Percentiles rank a stretch among this genome's conserved stretches.
These are phyloP conservation scores for Rosa lucieae DNA, from an alignment of 306 rosid genomes.

Conservation along the genomic window DNA sequence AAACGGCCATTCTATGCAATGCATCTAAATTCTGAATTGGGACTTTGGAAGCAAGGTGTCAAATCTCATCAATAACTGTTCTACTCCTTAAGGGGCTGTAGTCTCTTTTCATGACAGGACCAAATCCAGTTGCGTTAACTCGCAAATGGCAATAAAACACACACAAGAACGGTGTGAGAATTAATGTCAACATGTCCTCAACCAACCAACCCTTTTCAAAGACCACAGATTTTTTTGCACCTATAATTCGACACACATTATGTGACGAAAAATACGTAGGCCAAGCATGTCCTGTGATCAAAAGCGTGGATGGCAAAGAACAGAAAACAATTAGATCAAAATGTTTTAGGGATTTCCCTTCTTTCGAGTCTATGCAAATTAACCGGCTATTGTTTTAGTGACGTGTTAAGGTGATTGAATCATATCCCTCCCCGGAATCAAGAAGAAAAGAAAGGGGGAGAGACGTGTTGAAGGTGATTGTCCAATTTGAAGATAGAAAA, in stretches of 20 bases:
- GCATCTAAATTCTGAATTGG: constrained; percentile 2
- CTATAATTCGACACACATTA: constrained; percentile 1
- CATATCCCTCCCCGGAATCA: not conserved
- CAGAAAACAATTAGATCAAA: not conserved
- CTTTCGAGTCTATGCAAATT: no score
- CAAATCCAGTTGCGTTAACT: not conserved
- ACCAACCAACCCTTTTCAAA: not conserved
- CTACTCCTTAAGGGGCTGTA: not conserved
- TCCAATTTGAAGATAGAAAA: not conserved
- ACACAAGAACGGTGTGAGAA: constrained; percentile 22
- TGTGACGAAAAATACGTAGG: not conserved
- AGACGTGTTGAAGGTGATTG: not conserved
- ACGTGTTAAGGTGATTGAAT: not conserved
- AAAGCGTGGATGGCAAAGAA: not conserved
- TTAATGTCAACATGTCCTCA: constrained; percentile 13
- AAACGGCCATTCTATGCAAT: not conserved
- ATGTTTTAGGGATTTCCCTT: no score
- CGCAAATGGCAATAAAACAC: not conserved
- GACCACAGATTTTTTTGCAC: constrained; percentile 5
- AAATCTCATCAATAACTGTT: not conserved
- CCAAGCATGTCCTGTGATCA: not conserved
- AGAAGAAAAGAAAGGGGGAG: not conserved
- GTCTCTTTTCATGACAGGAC: not conserved
- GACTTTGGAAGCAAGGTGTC: not conserved
- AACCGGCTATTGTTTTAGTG: not conserved